Percentiles rank a stretch among this genome's conserved stretches.
Evolutionary conservation across 169 alveolate genomes (phyloP).

Genomic region (Eimeria sp.): DNA sequence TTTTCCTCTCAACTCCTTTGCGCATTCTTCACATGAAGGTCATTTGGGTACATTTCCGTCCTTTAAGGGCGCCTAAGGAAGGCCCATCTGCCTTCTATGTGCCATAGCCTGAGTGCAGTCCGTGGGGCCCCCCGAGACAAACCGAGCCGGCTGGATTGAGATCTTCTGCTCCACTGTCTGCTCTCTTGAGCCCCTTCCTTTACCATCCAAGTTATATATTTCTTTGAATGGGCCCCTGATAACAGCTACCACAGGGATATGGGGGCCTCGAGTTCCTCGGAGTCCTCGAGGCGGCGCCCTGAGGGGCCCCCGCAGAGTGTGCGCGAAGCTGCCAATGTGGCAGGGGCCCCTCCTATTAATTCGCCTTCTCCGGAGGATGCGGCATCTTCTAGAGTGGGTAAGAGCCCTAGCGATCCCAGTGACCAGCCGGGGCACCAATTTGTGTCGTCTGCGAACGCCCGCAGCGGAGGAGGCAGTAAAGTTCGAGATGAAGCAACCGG

Average conservation of each 20-base stretch:
- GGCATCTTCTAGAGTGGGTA: neutral
- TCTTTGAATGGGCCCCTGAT: neutral
- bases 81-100: neutral
- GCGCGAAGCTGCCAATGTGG: neutral
- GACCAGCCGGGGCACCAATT: neutral
- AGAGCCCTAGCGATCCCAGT: neutral
- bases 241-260: neutral
- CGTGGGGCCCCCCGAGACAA: slow-evolving; percentile 26
- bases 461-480: slow-evolving; percentile 56
- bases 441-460: slow-evolving; percentile 13
- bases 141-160: neutral
- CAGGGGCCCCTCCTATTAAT: neutral
- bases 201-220: neutral
- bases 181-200: neutral
- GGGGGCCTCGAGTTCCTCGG: slow-evolving; percentile 61
- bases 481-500: slow-evolving; percentile 50
- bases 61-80: neutral
- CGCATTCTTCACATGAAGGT: neutral
- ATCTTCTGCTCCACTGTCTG: neutral
- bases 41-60: neutral
- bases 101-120: neutral
- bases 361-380: neutral
- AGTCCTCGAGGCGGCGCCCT: neutral
- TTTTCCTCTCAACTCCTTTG: neutral
- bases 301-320: slow-evolving; percentile 32